These are phyloP conservation scores for Boletus patriciae DNA, from an alignment of 768 basidiomycete genomes.

Conservation along the genomic window DNA sequence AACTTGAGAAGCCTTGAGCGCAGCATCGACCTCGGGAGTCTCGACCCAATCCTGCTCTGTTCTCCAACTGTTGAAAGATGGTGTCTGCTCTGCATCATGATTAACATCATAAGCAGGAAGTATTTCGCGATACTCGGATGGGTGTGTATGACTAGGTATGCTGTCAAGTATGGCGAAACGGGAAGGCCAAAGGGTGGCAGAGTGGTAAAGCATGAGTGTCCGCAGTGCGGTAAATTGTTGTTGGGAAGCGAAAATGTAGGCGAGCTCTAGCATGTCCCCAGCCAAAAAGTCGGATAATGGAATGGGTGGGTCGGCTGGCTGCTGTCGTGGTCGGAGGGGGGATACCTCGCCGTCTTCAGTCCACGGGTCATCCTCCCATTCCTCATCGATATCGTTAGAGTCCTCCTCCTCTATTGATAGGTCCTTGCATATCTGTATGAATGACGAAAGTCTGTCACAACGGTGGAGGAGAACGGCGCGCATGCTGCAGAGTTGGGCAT, in stretches of 20 bases:
- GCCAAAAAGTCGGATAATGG: conserved; percentile 64
- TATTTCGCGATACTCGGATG: conserved; percentile 57
- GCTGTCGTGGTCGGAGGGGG: conserved; percentile 20
- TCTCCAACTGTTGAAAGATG: conserved; percentile 47
- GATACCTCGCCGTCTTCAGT: conserved; percentile 46
- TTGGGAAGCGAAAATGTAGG: conserved; percentile 64
- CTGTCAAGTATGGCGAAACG: conserved; percentile 69
- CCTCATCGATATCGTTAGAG: conserved; percentile 40
- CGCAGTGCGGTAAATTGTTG: conserved; percentile 58
- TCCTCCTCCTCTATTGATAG: conserved; percentile 29
- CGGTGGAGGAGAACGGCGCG: conserved; percentile 69
- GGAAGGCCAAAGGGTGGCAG: conserved; percentile 58
- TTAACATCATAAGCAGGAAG: conserved; percentile 61
- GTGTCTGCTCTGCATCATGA: conserved; percentile 43
- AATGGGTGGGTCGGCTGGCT: conserved; percentile 42
- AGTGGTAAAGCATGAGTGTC: conserved; percentile 59
- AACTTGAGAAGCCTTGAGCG: conserved; percentile 36
- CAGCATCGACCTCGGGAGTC: conserved; percentile 40
- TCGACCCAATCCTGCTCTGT: conserved; percentile 60
- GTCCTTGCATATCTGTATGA: conserved; percentile 54
- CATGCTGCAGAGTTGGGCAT: conserved; percentile 63
- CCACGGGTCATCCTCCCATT: conserved; percentile 65
- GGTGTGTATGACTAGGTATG: conserved; percentile 72
- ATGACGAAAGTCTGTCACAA: conserved; percentile 72
- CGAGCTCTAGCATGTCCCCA: conserved; percentile 54